Conservation (phyloP, 345 rosid genomes). For the Sapria himalayana region DNA sequence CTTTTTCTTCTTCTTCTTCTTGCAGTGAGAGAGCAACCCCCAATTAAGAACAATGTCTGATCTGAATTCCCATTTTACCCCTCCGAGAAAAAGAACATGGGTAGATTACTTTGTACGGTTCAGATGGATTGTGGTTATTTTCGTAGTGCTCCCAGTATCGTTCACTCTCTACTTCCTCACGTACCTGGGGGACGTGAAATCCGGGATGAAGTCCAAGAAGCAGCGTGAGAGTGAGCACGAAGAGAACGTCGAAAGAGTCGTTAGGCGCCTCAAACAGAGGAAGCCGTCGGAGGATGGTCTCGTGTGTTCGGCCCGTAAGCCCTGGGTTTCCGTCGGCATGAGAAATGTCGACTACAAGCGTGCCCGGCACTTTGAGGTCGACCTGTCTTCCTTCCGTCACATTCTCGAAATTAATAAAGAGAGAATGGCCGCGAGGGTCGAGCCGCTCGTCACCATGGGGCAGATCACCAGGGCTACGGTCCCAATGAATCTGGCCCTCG, state of each 20-base stretch:
- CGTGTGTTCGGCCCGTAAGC: slow-evolving; percentile 97
- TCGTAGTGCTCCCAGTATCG: slow-evolving; percentile 86
- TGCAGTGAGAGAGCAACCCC: slow-evolving; percentile 15
- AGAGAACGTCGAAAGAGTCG: slow-evolving; percentile 61
- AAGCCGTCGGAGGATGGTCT: slow-evolving; percentile 78
- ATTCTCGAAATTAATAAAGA: slow-evolving; percentile 65
- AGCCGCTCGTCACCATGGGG: slow-evolving; percentile 99
- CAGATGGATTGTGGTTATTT: slow-evolving; percentile 81
- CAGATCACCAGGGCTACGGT: slow-evolving; percentile 69
- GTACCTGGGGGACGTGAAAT: slow-evolving; percentile 85
- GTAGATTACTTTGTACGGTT: slow-evolving; percentile 76
- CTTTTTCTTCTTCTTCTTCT: no score
- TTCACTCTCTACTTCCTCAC: slow-evolving; percentile 53
- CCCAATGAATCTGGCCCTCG: slow-evolving; percentile 87
- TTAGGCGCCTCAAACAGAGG: slow-evolving; percentile 72
- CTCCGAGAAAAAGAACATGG: slow-evolving; percentile 68
- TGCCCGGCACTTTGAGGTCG: slow-evolving; percentile 89
- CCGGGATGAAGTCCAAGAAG: slow-evolving; percentile 67
- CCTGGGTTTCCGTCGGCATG: slow-evolving; percentile 99
- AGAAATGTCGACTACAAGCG: slow-evolving; percentile 96
- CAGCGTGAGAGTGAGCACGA: slow-evolving; percentile 86
- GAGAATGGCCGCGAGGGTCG: slow-evolving; percentile 82
- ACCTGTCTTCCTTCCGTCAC: slow-evolving; percentile 62
- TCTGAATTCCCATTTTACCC: slow-evolving; percentile 60
- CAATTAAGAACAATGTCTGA: slow-evolving; percentile 38